A percentile compares a stretch with the other conserved stretches of the same genome.
Evolutionary conservation across 1,139 yeast genomes (phyloP).

Genomic region (Nakaseomyces uthaithaninus): DNA sequence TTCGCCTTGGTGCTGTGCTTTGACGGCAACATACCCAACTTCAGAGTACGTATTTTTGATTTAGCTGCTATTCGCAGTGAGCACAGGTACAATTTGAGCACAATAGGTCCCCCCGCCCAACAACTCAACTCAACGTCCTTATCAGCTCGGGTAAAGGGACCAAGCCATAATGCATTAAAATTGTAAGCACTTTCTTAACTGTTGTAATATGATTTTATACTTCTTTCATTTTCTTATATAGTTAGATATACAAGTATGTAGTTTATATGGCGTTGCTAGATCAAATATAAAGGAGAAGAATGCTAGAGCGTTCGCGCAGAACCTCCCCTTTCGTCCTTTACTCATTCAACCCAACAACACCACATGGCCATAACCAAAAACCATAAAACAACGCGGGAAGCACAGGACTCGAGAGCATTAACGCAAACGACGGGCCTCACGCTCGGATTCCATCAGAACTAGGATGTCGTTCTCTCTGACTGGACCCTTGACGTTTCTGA

Average conservation of each 20-base stretch:
- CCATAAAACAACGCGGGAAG: background rate
- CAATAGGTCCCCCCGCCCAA: no score
- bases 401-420: no score
- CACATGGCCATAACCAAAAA: slow-evolving; percentile 3
- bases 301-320: slow-evolving; percentile 6
- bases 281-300: slow-evolving; percentile 6
- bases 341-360: background rate
- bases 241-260: background rate
- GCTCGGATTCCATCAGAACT: slow-evolving; percentile 99
- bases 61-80: no score
- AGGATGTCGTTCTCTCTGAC: slow-evolving; percentile 99
- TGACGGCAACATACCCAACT: slow-evolving; percentile 6
- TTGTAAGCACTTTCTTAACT: background rate
- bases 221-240: background rate
- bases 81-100: no score
- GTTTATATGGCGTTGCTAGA: background rate
- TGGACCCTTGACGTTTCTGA: slow-evolving; percentile 99
- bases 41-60: no score
- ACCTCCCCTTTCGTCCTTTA: slow-evolving; percentile 7
- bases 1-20: background rate
- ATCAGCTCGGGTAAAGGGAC: no score
- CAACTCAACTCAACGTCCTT: no score
- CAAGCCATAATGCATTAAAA: no score
- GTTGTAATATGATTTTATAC: background rate
- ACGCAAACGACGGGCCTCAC: slow-evolving; percentile 80